Evolutionary conservation across 768 basidiomycete genomes (phyloP).

Genomic region (Dictyophora rubrovolvata): DNA sequence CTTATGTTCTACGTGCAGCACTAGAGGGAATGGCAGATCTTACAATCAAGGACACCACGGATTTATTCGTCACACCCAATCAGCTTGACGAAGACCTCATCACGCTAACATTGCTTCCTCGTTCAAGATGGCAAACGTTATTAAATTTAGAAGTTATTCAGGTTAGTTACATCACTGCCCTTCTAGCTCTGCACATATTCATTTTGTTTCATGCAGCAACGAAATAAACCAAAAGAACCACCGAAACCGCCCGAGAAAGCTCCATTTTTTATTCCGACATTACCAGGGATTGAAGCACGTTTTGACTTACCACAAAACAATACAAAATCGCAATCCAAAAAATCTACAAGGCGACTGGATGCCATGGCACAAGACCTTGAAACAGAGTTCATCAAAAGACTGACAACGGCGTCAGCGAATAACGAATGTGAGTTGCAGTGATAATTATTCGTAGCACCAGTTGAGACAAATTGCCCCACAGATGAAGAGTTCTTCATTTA

Average conservation of each 20-base stretch:
- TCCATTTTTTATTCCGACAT: slow-evolving; percentile 92
- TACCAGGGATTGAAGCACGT: slow-evolving; percentile 77
- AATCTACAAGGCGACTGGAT: slow-evolving; percentile 42
- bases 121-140: slow-evolving; percentile 93
- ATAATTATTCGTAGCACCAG: background rate
- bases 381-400: slow-evolving; percentile 61
- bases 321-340: slow-evolving; percentile 26
- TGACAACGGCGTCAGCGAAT: slow-evolving; percentile 43
- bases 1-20: slow-evolving; percentile 28
- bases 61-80: slow-evolving; percentile 76
- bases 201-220: slow-evolving; percentile 41
- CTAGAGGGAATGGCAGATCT: slow-evolving; percentile 63
- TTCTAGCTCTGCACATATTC: background rate
- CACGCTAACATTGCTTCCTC: slow-evolving; percentile 84
- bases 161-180: slow-evolving; percentile 30
- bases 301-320: slow-evolving; percentile 51
- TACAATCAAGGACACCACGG: slow-evolving; percentile 43
- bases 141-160: slow-evolving; percentile 92
- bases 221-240: slow-evolving; percentile 93
- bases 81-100: slow-evolving; percentile 87
- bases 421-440: slow-evolving; percentile 54
- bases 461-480: slow-evolving; percentile 19
- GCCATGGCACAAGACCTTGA: slow-evolving; percentile 40
- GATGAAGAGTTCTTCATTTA: slow-evolving; percentile 80
- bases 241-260: slow-evolving; percentile 93